These are phyloP conservation scores for Cucurbita ficifolia DNA, from an alignment of 306 rosid species.

Conservation along the genomic window DNA sequence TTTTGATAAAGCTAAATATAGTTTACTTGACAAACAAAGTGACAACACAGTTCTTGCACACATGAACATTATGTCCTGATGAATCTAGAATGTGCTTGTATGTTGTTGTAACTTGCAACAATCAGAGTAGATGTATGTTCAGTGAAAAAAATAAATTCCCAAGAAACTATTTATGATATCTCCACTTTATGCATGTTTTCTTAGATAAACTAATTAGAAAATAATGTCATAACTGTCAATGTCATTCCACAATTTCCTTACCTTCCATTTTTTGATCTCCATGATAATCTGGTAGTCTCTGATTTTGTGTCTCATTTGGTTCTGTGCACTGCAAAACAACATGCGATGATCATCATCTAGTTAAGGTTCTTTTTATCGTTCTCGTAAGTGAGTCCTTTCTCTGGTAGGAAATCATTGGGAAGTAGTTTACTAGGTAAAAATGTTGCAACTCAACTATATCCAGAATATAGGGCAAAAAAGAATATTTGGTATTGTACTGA, in stretches of 20 bases:
- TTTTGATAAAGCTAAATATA: neutral
- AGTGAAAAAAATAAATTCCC: neutral
- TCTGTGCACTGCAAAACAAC: slow-evolving; percentile 34
- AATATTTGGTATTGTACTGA: neutral
- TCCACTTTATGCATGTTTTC: neutral
- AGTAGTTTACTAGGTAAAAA: neutral
- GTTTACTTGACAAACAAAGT: neutral
- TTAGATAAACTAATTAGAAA: neutral
- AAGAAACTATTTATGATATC: neutral
- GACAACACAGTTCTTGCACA: neutral
- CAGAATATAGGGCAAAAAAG: neutral
- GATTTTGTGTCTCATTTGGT: slow-evolving; percentile 15
- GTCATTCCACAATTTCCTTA: slow-evolving; percentile 15
- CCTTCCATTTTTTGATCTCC: slow-evolving; percentile 32
- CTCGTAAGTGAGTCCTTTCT: neutral
- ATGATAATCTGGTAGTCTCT: slow-evolving; percentile 15
- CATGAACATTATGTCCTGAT: neutral
- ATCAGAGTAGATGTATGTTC: neutral
- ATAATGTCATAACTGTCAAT: neutral
- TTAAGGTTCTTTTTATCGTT: neutral
- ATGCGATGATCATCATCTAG: slow-evolving; percentile 6
- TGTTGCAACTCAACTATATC: neutral
- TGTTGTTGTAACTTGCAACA: neutral
- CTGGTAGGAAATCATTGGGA: neutral
- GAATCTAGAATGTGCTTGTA: neutral